Evolutionary conservation across 2,329 filamentous ascomycete species (phyloP), one percentile per base, ranked within the genome.

Genomic region (Annulohypoxylon truncatum): DNA sequence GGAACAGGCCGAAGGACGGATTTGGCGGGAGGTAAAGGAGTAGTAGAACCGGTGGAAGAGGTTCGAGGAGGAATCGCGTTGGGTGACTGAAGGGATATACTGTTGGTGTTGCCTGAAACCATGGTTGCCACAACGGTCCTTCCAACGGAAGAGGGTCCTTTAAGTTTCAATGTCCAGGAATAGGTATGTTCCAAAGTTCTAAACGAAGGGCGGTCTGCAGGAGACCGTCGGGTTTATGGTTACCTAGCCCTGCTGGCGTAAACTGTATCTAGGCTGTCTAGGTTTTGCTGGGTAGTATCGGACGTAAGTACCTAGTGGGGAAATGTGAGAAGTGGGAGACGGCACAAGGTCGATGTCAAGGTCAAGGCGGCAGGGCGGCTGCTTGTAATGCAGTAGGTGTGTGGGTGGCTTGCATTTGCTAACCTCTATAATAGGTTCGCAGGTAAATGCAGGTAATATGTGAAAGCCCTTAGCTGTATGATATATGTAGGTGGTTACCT

Each of bases 51-150:
- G 61, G 86, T 88, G 0, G 90, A 92, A 60, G 91, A 93, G 47
- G 89, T 93, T 68, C 92, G 87, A 2, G 90, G 89, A 18, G 92
- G 91, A 59, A 94, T 93, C 35, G 85, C 83, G 77, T 87, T 89
- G 57, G 90, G 89, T n/a, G 85, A 86, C 61, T 81, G 80, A 55
- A 83, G 77, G 65, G 67, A 69, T 63, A 64, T 35, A 54, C 66
- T 72, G 42, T 29, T 63, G 38, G 58, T 15, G 56, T 68, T 67
- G 22, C 47, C 57, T 1, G 69, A 64, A 62, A 67, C 64, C 72
- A 72, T 72, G 50, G 48, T 65, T 55, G 58, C 38, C 20, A 48
- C 20, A 48, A 50, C 13, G 13, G 28, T 22, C 33, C 57, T 33
- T 29, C 31, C 40, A 29, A 54, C 20, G 29, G 48, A 56, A 40